Percentiles rank a stretch among this genome's conserved stretches.
Evolutionary conservation across 2,329 filamentous ascomycete species (phyloP).

Genomic region (Hymenoscyphus infarciens): DNA sequence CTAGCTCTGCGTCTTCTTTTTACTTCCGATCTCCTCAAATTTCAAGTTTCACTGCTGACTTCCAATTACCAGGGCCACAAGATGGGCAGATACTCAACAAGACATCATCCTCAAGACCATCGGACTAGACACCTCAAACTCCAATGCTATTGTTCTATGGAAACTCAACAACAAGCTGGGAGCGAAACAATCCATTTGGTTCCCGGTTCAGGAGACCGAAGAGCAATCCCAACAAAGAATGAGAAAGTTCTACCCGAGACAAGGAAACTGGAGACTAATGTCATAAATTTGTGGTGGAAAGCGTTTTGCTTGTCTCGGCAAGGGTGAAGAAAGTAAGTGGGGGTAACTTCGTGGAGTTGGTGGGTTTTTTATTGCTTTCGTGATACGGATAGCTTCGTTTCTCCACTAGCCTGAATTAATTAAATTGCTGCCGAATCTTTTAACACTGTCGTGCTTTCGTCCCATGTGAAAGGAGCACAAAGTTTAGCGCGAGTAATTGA

Average conservation of each 20-base stretch:
- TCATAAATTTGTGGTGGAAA: not conserved
- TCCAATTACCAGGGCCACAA: not conserved
- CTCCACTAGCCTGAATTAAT: not conserved
- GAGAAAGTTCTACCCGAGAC: not conserved
- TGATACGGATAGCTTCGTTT: not conserved
- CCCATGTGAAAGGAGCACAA: not conserved
- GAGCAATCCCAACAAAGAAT: not conserved
- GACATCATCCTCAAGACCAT: not conserved
- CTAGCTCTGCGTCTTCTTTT: not conserved
- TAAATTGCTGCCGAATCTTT: not conserved
- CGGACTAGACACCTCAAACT: not conserved
- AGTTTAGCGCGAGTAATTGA: too few species aligned
- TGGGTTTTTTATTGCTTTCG: not conserved
- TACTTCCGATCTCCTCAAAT: not conserved
- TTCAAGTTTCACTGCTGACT: not conserved
- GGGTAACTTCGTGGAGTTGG: not conserved
- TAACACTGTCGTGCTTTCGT: not conserved
- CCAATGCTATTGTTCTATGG: not conserved
- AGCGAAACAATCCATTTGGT: not conserved
- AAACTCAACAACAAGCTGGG: not conserved
- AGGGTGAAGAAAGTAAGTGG: not conserved
- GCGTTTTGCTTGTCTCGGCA: too few species aligned
- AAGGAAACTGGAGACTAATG: not conserved
- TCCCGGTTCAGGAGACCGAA: not conserved
- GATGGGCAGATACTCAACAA: not conserved